These are phyloP conservation scores for Spizellomyces punctatus DNA, from an alignment of 192 early-diverging fungal species.

Conservation along the genomic window DNA sequence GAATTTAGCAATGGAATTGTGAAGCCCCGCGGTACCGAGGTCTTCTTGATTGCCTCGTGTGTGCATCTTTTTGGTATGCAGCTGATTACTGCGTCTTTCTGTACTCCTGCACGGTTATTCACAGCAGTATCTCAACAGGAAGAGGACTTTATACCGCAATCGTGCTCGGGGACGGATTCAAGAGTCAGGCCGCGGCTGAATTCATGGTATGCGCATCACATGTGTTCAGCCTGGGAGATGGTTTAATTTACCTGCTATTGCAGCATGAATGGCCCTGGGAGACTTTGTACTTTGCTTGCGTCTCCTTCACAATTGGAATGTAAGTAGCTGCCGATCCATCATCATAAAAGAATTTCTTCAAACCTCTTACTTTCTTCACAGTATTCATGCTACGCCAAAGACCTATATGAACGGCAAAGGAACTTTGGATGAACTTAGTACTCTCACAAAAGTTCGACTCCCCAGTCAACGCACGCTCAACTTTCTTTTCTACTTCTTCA, in stretches of 20 bases:
- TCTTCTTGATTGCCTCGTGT: not conserved
- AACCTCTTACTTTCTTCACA: no score
- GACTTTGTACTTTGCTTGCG: not conserved
- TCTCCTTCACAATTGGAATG: not conserved
- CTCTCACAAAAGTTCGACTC: not conserved
- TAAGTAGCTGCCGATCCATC: no score
- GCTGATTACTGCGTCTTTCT: no score
- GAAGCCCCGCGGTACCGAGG: constrained; percentile 3
- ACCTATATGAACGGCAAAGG: not conserved
- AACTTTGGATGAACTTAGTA: not conserved
- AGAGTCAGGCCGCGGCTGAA: not conserved
- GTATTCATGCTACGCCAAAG: constrained; percentile 2
- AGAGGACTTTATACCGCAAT: not conserved
- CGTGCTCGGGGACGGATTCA: not conserved
- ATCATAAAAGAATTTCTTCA: no score
- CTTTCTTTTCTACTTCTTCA: not conserved
- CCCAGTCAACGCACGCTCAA: not conserved
- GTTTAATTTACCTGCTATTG: no score
- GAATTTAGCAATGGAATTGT: not conserved
- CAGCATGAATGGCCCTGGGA: constrained; percentile 1
- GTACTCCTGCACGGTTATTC: no score
- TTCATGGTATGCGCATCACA: no score
- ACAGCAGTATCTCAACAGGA: not conserved
- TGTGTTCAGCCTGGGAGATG: not conserved
- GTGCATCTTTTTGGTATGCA: not conserved